Base-by-base conservation (phyloP, 1,139 yeast genomes). In the Candida freyschussii region DNA sequence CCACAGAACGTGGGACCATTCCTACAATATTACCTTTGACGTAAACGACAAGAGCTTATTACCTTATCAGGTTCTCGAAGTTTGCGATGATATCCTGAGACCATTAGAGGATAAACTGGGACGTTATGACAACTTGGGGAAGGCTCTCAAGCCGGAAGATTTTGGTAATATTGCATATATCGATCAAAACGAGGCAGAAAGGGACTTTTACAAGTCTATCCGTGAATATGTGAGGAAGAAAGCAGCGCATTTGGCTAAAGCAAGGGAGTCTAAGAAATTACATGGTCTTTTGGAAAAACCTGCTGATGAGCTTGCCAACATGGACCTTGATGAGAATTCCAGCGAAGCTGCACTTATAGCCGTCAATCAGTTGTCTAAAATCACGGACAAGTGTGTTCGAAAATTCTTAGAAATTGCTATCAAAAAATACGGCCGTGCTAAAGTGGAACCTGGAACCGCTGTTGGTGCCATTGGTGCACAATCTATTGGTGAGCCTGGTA, bases 381-480 rank as follows among this genome's bases (percentile, higher is more conserved):
- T 91, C 31, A 72, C 95, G 2, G 64, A 69, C 25, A 52, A 57
- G 10, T 66, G 82, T 41, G 72, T 91, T 13, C 59, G 60, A n/a
- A 73, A 68, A 41, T 93, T 93, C 60, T 65, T 93, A 53, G 70
- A 73, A 30, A 75, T 82, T 46, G 85, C 96, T 50, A 68, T 91
- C 41, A 67, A 70, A 48, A 93, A 93, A 60, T 93, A 91, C 52
- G 78, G 78, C 36, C 72, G 82, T 47, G 96, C 99, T 11, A 81
- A 80, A 60, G 97, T 93, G 15, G 99, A 93, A 57, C 98, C 99
- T 2, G 99, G 98, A 45, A 91, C 98, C 7, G 98, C 99, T 4
- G 98, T 91, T 31, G 98, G 98, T 45, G 98, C 98, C 12, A 89
- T 91, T 63, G 98, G 98, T 44, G 98, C 98, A 0, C 98, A 91